phyloP scores from a whole-genome alignment of 163 green algal species.

The Scenedesmus sp. region DNA sequence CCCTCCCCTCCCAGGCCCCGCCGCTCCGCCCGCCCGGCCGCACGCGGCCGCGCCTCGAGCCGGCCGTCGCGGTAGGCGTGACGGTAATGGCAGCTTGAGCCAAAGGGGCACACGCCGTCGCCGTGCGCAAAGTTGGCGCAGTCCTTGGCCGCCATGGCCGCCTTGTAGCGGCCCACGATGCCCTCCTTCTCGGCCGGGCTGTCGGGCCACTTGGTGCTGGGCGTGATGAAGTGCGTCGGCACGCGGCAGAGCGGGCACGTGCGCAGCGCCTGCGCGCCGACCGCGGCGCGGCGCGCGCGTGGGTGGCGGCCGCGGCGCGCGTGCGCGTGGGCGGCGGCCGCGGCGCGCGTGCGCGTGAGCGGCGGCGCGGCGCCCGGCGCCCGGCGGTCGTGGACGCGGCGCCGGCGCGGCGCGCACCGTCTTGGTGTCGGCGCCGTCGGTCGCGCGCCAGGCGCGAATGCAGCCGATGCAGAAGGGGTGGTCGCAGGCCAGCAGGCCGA shows the following conservation, averaged over 20 bases:
- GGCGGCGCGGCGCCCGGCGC: not conserved
- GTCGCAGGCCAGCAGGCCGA: conserved; percentile 87
- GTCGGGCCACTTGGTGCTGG: conserved; percentile 71
- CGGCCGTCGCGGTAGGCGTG: conserved; percentile 54
- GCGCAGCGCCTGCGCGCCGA: conserved; percentile 75
- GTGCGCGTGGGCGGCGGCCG: too few species aligned
- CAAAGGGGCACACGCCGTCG: conserved; percentile 80
- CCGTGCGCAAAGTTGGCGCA: conserved; percentile 77
- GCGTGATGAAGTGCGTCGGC: conserved; percentile 77
- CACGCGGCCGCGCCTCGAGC: conserved; percentile 31
- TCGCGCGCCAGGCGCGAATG: conserved; percentile 84
- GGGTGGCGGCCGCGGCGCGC: too few species aligned
- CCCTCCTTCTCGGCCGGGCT: conserved; percentile 58
- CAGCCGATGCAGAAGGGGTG: conserved; percentile 91
- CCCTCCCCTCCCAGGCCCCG: not conserved
- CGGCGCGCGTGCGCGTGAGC: too few species aligned
- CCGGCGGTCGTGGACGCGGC: not conserved
- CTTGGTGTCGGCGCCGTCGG: conserved; percentile 37
- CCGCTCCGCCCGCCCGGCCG: not conserved
- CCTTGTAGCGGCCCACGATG: conserved; percentile 64
- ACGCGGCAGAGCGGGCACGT: conserved; percentile 86
- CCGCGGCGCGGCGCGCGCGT: conserved; percentile 8
- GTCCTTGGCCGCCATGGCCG: conserved; percentile 55
- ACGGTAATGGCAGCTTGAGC: conserved; percentile 66
- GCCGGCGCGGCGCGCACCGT: conserved; percentile 29